Conservation (phyloP, 495 filamentous ascomycete species). For the Daldinia caldariorum region DNA sequence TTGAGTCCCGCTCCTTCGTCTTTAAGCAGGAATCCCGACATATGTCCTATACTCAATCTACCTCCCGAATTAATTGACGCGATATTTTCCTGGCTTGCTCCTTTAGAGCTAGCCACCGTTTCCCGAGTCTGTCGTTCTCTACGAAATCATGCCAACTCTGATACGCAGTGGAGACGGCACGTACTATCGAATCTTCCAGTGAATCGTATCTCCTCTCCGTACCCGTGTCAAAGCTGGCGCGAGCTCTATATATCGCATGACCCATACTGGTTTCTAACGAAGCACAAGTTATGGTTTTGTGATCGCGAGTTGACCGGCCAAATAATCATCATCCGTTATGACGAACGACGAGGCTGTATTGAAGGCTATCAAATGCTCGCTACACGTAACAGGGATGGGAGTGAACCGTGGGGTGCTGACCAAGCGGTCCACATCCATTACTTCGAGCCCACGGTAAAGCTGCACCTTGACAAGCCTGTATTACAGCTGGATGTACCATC, state of each 20-base stretch:
- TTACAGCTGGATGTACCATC: conserved; percentile 64
- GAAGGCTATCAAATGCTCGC: conserved; percentile 83
- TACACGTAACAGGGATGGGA: conserved; percentile 60
- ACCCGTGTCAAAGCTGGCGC: conserved; percentile 68
- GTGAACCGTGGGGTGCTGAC: conserved; percentile 70
- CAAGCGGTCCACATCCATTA: conserved; percentile 75
- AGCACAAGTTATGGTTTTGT: conserved; percentile 84
- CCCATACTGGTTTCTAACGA: conserved; percentile 84
- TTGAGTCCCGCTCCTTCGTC: conserved; percentile 16
- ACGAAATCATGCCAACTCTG: conserved; percentile 60
- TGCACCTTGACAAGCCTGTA: conserved; percentile 78
- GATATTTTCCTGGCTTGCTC: conserved; percentile 69
- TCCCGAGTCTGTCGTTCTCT: conserved; percentile 66
- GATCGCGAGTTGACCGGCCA: conserved; percentile 75
- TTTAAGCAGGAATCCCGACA: conserved; percentile 13
- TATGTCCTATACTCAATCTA: conserved; percentile 55
- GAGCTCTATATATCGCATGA: conserved; percentile 78
- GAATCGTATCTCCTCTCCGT: conserved; percentile 61
- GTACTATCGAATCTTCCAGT: conserved; percentile 70
- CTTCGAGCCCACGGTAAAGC: conserved; percentile 72
- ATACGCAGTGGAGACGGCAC: conserved; percentile 69
- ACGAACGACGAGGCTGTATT: conserved; percentile 75
- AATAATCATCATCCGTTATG: conserved; percentile 77
- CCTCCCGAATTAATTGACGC: conserved; percentile 71
- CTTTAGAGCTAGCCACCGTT: conserved; percentile 64